Evolutionary conservation across 192 early-diverging fungal species (phyloP), one percentile per base, ranked within the genome.

Genomic region (Coemansia sp.): DNA sequence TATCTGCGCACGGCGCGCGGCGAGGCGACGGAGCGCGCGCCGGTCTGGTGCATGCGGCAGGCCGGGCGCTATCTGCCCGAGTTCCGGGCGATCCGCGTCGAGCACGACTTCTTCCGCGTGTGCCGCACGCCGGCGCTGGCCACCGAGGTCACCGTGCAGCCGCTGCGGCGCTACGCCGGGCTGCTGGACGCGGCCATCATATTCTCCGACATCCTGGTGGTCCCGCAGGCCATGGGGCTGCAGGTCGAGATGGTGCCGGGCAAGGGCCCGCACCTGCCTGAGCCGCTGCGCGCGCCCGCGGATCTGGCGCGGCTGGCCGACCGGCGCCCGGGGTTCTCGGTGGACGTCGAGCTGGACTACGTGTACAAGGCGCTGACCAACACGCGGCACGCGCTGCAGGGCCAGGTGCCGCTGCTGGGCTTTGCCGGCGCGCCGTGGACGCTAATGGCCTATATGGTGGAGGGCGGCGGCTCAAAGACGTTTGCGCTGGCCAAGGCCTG

Each of bases 391-490:
- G 77, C 73, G 49, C 82, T 99, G 15, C 76, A 82, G 8, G 94
- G 94, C 43, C 82, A 89, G 34, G 90, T 91, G 11, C 94, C 96
- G 32, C 79, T 99, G 60, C 84, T 93, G 66, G 96, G 96, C 12
- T 99, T 99, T 60, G 83, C 84, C n/a, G 96, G 96, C 15, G 92
- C 92, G 0, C 96, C 96, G 5, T 99, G 96, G 96, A 99, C 96
- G 22, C 79, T 99, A 39, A 90, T 97, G 89, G 91, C 92, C 8
- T 99, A 99, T 61, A 97, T 97, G 94, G 88, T 99, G 63, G 96
- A 99, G 70, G 96, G 96, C 30, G 90, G 93, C 27, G 91, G 95
- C 8, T 91, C 90, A 68, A 95, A 93, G 67, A 92, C 85, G 1
- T 78, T 94, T 51, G 82, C 87, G 19, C 89, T 89, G 72, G 89